These are phyloP conservation scores for Candida methanosorbosa DNA, from an alignment of 805 yeast genomes.

Conservation along the genomic window DNA sequence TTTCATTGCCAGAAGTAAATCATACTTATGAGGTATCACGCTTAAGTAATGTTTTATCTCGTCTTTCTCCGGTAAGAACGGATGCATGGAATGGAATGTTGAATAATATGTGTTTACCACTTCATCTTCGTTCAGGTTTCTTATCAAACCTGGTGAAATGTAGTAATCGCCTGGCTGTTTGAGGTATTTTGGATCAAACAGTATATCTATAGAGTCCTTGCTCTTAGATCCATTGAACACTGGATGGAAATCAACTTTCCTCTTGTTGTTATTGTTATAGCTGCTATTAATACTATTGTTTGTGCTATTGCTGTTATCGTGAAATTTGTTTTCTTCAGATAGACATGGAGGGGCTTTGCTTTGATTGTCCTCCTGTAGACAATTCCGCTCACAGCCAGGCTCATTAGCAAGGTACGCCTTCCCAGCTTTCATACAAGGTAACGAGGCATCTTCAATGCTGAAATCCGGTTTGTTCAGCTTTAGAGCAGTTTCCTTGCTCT, in stretches of 20 bases:
- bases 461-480: constrained; percentile 3
- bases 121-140: constrained; percentile 16
- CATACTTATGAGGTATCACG: constrained; percentile 27
- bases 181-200: constrained; percentile 15
- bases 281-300: constrained; percentile 1
- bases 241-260: constrained; percentile 19
- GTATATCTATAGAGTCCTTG: constrained; percentile 12
- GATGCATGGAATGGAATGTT: constrained; percentile 34
- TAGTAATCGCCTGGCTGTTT: constrained; percentile 14
- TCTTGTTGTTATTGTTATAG: not conserved
- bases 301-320: not conserved
- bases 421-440: constrained; percentile 23
- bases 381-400: constrained; percentile 16
- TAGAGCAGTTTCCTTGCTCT: constrained; percentile 30
- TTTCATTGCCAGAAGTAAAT: constrained; percentile 38
- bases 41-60: constrained; percentile 27
- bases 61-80: constrained; percentile 33
- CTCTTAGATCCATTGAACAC: constrained; percentile 22
- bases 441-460: not conserved
- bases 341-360: constrained; percentile 23
- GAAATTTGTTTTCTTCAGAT: constrained; percentile 1
- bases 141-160: constrained; percentile 20
- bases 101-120: constrained; percentile 25
- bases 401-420: constrained; percentile 9
- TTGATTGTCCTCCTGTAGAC: constrained; percentile 17